Conservation (phyloP, 2,329 filamentous ascomycete species). For the Aspergillus niger region DNA sequence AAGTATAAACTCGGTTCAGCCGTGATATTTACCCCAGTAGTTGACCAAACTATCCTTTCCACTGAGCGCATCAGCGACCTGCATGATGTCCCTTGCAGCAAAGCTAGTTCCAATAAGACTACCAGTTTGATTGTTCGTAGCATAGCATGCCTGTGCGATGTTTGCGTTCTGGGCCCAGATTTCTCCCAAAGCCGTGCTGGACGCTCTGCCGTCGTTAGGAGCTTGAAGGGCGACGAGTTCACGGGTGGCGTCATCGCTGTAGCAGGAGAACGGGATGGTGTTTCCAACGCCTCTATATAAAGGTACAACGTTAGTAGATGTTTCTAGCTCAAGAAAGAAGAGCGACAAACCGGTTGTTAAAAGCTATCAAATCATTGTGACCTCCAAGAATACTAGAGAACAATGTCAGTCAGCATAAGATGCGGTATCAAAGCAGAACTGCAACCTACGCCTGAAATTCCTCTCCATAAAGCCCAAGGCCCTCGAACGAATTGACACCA, state of each 20-base stretch:
- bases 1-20: not conserved
- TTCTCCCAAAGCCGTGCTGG: not conserved
- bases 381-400: conserved; percentile 12
- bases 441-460: not conserved
- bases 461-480: not conserved
- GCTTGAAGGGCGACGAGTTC: not conserved
- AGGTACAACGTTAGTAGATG: no score
- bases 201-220: not conserved
- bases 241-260: not conserved
- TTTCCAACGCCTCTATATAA: conserved; percentile 7
- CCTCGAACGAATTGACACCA: not conserved
- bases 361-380: conserved; percentile 12
- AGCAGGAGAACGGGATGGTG: conserved; percentile 11
- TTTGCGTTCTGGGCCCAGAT: conserved; percentile 13
- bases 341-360: conserved; percentile 6
- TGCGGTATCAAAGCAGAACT: not conserved
- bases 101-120: conserved; percentile 14
- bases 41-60: conserved; percentile 10
- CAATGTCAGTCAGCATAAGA: not conserved
- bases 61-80: conserved; percentile 13
- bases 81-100: conserved; percentile 14
- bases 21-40: conserved; percentile 12
- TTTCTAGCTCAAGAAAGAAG: no score
- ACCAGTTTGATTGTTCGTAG: conserved; percentile 1
- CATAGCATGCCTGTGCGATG: conserved; percentile 10